phyloP scores from a whole-genome alignment of 2,329 filamentous ascomycete species.

The Teratosphaeria epicoccoides region DNA sequence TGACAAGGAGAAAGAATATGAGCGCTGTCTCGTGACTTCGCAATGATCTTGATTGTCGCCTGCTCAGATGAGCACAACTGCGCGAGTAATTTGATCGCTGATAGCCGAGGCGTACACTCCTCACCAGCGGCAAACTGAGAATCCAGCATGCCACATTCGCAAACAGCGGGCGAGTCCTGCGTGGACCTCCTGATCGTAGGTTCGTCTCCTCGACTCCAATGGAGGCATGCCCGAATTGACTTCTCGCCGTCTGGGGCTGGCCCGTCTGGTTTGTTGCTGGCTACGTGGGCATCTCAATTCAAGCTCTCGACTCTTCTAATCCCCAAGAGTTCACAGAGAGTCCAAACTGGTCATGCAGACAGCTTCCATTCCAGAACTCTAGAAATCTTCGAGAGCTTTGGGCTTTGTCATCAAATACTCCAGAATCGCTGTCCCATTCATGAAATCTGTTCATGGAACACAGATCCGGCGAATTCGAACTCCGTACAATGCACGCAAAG shows the following conservation, averaged over 20 bases:
- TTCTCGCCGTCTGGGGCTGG: neutral
- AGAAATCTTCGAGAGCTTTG: constrained; percentile 36
- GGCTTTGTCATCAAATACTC: constrained; percentile 50
- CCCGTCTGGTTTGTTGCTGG: neutral
- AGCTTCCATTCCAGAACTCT: constrained; percentile 32
- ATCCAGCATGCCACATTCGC: neutral
- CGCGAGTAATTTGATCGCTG: too few relatives aligned
- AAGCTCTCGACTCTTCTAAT: neutral
- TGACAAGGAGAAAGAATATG: too few relatives aligned
- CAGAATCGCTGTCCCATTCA: constrained; percentile 55
- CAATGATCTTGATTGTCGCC: too few relatives aligned
- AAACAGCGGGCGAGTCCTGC: neutral
- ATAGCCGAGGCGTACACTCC: neutral
- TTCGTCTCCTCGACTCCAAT: neutral
- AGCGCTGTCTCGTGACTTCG: too few relatives aligned
- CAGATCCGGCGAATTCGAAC: constrained; percentile 51
- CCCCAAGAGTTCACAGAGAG: neutral
- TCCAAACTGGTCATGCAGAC: constrained; percentile 29
- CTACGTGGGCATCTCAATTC: neutral
- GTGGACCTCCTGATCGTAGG: neutral
- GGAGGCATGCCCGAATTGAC: neutral
- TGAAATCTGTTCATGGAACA: constrained; percentile 49
- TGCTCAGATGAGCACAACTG: too few relatives aligned
- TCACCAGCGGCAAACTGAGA: neutral
- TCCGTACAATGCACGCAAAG: constrained; percentile 33